Base-by-base conservation (phyloP, 257 asterid genomes). In the Ilex asprella region DNA sequence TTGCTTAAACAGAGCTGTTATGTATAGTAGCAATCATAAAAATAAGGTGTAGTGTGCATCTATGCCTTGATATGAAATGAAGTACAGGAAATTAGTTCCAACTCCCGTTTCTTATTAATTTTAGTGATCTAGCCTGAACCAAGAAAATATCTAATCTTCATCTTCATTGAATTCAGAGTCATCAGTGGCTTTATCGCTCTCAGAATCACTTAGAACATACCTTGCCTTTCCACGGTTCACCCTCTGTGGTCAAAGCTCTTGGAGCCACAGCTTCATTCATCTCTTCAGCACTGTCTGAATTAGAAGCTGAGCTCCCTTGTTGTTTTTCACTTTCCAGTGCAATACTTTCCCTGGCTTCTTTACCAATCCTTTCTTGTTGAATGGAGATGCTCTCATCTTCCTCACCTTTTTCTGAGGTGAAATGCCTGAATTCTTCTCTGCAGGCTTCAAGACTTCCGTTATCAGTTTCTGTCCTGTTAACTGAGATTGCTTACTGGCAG, bases 361-460 rank as follows among this genome's bases (percentile, higher is more conserved):
- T 49, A 44, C 35, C 51, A n/a, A 70, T 53, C 63, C 72, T 80
- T 93, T 89, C 88, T 91, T 91, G 88, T 93, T 86, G 69, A 87
- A 93, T 1, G 97, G 97, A 6, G 99, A 93, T 8, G 72, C 82
- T 64, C 99, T 85, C 92, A 82, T 82, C 67, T 78, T 81, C 79
- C 96, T 87, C 63, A 85, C 92, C 68, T 87, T 93, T 70, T 73
- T 90, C 50, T 85, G 96, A 6, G 96, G 99, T 3, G 97, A 83
- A 59, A 64, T 59, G 16, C 62, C 66, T 50, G 58, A 32, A 62
- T 59, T 66, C 21, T 59, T 66, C 21, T 70, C 88, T 6, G 78
- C 72, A 31, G 94, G 83, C 68, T 85, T 79, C 32, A 87, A 66
- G 50, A 83, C 83, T 35, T 86, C 86, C 0, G 95, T 86, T 68